Percentiles rank a stretch among this genome's conserved stretches.
These are phyloP conservation scores for Aegilops speltoides DNA, from an alignment of 176 grass and related monocot species.

Conservation along the genomic window DNA sequence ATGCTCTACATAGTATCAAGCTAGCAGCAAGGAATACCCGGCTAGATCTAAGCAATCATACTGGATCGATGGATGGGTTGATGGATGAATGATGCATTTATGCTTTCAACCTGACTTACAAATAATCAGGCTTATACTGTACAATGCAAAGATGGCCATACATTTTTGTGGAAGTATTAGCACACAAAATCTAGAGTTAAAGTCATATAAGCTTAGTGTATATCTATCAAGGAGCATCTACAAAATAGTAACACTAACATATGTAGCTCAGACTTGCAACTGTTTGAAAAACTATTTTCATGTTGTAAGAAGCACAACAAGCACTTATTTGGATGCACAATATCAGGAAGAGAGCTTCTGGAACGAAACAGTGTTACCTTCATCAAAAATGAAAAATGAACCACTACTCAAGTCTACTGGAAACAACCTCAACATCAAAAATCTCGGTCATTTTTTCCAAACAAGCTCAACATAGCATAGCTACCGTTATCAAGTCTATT, in stretches of 20 bases:
- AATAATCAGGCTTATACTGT: background rate
- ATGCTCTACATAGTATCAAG: background rate
- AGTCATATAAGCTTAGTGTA: background rate
- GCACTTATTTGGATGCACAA: too few relatives aligned
- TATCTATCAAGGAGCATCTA: background rate
- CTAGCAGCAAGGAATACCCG: background rate
- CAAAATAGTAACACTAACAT: too few relatives aligned
- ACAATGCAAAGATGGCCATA: background rate
- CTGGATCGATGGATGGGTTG: background rate
- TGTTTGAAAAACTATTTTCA: too few relatives aligned
- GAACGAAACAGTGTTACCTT: too few relatives aligned
- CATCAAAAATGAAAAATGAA: too few relatives aligned
- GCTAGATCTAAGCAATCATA: background rate
- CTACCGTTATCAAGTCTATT: background rate
- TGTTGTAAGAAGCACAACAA: too few relatives aligned
- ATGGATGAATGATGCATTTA: background rate
- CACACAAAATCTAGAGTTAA: background rate
- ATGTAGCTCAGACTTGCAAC: too few relatives aligned
- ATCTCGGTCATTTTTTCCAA: too few relatives aligned
- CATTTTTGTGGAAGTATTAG: background rate
- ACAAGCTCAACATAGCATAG: background rate
- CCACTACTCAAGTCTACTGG: too few relatives aligned
- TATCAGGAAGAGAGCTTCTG: too few relatives aligned
- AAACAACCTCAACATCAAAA: too few relatives aligned
- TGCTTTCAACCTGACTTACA: background rate